phyloP scores from a whole-genome alignment of 2,329 filamentous ascomycete genomes.

The Fonsecaea nubica region DNA sequence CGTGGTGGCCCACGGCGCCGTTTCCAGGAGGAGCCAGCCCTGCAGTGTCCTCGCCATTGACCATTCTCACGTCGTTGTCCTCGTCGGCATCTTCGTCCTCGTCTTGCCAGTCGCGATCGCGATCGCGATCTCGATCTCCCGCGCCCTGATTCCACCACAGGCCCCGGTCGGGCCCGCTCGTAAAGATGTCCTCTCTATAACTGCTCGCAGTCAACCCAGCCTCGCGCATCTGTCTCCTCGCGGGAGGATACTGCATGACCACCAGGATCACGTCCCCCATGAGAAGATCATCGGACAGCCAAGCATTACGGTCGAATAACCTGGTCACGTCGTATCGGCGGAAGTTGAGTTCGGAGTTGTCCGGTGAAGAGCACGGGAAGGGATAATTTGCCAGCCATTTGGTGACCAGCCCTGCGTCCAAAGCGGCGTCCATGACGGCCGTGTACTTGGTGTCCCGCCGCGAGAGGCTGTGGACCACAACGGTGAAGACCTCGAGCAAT shows the following conservation, averaged over 20 bases:
- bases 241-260: slow-evolving; percentile 48
- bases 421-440: slow-evolving; percentile 53
- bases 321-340: slow-evolving; percentile 50
- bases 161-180: not conserved
- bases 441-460: slow-evolving; percentile 13
- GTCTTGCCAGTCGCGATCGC: not conserved
- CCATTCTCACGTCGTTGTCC: slow-evolving; percentile 60
- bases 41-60: slow-evolving; percentile 60
- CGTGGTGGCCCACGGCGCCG: not conserved
- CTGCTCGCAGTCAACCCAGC: slow-evolving; percentile 52
- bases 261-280: slow-evolving; percentile 54
- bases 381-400: slow-evolving; percentile 77
- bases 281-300: slow-evolving; percentile 51
- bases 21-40: slow-evolving; percentile 31
- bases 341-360: slow-evolving; percentile 53
- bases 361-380: slow-evolving; percentile 63
- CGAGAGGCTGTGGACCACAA: slow-evolving; percentile 64
- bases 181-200: slow-evolving; percentile 43
- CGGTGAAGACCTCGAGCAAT: slow-evolving; percentile 62
- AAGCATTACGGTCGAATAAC: slow-evolving; percentile 48
- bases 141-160: slow-evolving; percentile 8
- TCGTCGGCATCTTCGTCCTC: slow-evolving; percentile 54
- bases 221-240: slow-evolving; percentile 50
- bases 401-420: slow-evolving; percentile 71
- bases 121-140: no score